These are phyloP conservation scores for Chernovozyma sophiae-reginae DNA, from an alignment of 1,139 yeast genomes.

Conservation along the genomic window DNA sequence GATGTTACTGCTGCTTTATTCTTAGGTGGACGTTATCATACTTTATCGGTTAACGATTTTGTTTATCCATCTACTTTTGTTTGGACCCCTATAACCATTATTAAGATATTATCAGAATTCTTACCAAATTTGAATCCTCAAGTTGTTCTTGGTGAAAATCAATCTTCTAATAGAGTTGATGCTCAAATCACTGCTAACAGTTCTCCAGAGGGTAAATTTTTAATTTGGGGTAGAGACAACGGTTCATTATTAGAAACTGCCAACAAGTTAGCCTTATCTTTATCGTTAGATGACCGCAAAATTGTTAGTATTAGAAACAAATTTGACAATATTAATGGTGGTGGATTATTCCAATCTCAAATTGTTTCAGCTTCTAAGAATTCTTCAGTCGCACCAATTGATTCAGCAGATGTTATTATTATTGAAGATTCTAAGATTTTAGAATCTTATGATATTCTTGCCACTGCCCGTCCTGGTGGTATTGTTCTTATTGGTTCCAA, in stretches of 20 bases:
- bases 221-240: constrained; percentile 69
- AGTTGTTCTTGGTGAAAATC: constrained; percentile 10
- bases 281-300: constrained; percentile 61
- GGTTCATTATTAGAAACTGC: constrained; percentile 54
- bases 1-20: constrained; percentile 75
- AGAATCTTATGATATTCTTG: constrained; percentile 54
- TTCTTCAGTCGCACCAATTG: constrained; percentile 37
- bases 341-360: constrained; percentile 82
- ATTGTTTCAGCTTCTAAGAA: constrained; percentile 37
- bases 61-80: constrained; percentile 47
- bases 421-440: constrained; percentile 59
- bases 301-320: constrained; percentile 55
- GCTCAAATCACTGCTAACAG: constrained; percentile 35
- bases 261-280: constrained; percentile 63
- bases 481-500: constrained; percentile 48
- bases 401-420: constrained; percentile 58
- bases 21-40: constrained; percentile 42
- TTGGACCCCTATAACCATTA: constrained; percentile 56
- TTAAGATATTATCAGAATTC: constrained; percentile 45
- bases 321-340: constrained; percentile 66
- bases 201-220: constrained; percentile 47
- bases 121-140: constrained; percentile 32
- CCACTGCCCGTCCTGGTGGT: constrained; percentile 56
- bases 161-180: constrained; percentile 3
- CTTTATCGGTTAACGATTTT: constrained; percentile 46